Base-by-base conservation (phyloP, 768 basidiomycete genomes). In the Gyrodon lividus region DNA sequence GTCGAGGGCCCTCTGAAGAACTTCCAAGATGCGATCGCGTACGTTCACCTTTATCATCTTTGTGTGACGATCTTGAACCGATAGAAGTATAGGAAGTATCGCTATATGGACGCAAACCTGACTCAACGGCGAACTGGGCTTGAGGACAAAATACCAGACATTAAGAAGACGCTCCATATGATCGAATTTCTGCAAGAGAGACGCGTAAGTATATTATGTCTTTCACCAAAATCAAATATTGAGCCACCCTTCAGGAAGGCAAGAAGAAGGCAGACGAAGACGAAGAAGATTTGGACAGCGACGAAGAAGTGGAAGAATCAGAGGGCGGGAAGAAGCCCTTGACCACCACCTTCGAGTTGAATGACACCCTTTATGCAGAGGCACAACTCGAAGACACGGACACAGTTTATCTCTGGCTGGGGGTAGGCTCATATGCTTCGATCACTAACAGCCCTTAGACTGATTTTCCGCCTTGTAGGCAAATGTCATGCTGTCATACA, bases 401-500 rank as follows among this genome's bases (percentile, higher is more conserved):
- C 48, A 85, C 86, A 0, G 95, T 98, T 9, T 94, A 85, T 61
- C 75, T 99, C 23, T 99, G 97, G 96, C 83, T 99, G 17, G 96
- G 96, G 26, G 95, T 98, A 72, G 63, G 88, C 72, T 24, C 40
- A 20, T 46, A 20, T 8, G 35, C 19, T 20, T 13, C 10, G 6
- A 12, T 23, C 5, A 7, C 14, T 0, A 17, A 14, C 23, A 14
- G 41, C 39, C 5, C 5, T 9, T 19, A 46, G 46, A 44, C 34
- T 23, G 9, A 4, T 20, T 45, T 14, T n/a, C 22, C 7, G 13
- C 14, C 34, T 13, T 31, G 9, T 57, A 98, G 96, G 97, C 97
- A 6, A 98, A 98, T 57, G 92, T 95, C 2, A 98, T 98, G 96
- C 76, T 99, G 2, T 90, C 93, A 0, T 99, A 99, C 74, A 88